phyloP scores from a whole-genome alignment of 225 moss, liverwort and hornwort genomes.

The Bryoerythrophyllum caledonicum region DNA sequence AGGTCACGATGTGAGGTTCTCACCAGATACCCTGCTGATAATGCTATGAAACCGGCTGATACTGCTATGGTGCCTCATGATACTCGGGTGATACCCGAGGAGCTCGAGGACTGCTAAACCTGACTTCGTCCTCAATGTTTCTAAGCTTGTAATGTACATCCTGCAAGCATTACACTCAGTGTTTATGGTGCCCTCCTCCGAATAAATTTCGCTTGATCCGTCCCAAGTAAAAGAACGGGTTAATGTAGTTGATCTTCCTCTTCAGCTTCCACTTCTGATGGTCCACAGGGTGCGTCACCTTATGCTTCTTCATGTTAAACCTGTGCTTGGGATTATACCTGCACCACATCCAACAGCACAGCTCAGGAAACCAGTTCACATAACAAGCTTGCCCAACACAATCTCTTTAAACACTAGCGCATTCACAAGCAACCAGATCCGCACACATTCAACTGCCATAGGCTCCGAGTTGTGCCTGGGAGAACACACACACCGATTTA shows the following conservation, averaged over 20 bases:
- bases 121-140: no score
- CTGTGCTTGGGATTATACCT: slow-evolving; percentile 54
- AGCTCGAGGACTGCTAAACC: no score
- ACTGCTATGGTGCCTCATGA: no score
- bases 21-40: no score
- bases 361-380: background rate
- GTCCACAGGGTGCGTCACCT: slow-evolving; percentile 54
- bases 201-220: slow-evolving; percentile 55
- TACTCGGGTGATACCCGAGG: no score
- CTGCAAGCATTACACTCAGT: slow-evolving; percentile 16
- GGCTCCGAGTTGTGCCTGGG: no score
- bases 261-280: slow-evolving; percentile 50
- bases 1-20: no score
- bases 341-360: slow-evolving; percentile 5
- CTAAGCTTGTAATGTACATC: background rate
- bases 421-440: background rate
- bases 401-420: background rate
- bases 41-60: no score
- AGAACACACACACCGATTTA: slow-evolving; percentile 49
- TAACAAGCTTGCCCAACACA: background rate
- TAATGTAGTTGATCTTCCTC: slow-evolving; percentile 45
- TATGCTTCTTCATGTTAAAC: slow-evolving; percentile 54
- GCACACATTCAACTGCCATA: no score
- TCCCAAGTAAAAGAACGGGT: slow-evolving; percentile 49
- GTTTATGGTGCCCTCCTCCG: slow-evolving; percentile 27